Percentiles rank a stretch among this genome's conserved stretches.
Conservation (phyloP, 805 yeast species). For the Teunomyces atbi region DNA sequence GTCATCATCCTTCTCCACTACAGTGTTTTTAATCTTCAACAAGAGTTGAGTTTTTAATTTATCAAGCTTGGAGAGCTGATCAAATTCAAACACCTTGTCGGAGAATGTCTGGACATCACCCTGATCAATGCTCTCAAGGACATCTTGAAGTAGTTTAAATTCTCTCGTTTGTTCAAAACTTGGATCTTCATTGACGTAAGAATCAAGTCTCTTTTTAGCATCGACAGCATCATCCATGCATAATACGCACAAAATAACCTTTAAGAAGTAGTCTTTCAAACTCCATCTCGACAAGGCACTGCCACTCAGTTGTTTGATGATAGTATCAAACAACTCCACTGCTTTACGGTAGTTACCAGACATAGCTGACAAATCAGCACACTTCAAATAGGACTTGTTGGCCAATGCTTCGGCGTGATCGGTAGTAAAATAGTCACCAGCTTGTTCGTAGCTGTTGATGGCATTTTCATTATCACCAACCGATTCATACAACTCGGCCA, state of each 20-base stretch:
- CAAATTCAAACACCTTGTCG: constrained; percentile 74
- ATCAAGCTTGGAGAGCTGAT: constrained; percentile 85
- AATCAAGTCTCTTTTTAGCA: constrained; percentile 68
- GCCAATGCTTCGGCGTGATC: constrained; percentile 92
- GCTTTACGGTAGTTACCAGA: constrained; percentile 73
- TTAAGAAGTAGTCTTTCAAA: constrained; percentile 85
- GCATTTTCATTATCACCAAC: constrained; percentile 69
- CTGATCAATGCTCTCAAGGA: constrained; percentile 71
- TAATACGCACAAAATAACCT: constrained; percentile 76
- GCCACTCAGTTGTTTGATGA: constrained; percentile 72
- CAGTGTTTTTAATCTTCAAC: constrained; percentile 73
- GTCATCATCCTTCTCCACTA: constrained; percentile 68
- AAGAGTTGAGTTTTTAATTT: constrained; percentile 85
- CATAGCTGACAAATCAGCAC: constrained; percentile 81
- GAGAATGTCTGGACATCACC: constrained; percentile 80
- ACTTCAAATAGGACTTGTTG: constrained; percentile 81
- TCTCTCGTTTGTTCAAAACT: constrained; percentile 76
- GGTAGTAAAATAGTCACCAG: constrained; percentile 93
- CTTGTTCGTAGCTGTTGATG: constrained; percentile 76
- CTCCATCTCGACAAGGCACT: constrained; percentile 85
- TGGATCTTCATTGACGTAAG: constrained; percentile 69
- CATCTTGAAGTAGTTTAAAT: constrained; percentile 59
- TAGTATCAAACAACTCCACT: constrained; percentile 68
- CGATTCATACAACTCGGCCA: constrained; percentile 82
- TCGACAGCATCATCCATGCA: constrained; percentile 87